Conservation (phyloP, 2,329 filamentous ascomycete species). For the Colletotrichum viniferum region DNA sequence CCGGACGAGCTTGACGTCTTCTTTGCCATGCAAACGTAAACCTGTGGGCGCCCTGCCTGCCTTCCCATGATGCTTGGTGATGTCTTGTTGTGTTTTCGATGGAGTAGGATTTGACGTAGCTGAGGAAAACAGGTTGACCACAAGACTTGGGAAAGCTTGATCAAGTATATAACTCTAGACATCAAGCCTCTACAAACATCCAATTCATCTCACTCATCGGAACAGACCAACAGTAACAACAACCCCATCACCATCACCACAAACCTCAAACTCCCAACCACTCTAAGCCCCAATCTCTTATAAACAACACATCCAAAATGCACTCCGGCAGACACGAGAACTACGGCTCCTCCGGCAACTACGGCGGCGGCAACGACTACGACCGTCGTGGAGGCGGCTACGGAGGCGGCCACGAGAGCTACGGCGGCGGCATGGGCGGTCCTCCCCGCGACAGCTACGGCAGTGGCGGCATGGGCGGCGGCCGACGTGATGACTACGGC, state of each 20-base stretch:
- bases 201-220: background rate
- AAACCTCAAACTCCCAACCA: background rate
- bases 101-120: conserved; percentile 15
- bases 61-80: background rate
- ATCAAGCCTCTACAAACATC: background rate
- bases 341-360: conserved; percentile 12
- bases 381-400: background rate
- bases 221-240: background rate
- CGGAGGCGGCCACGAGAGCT: background rate
- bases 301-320: background rate
- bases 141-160: background rate
- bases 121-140: background rate
- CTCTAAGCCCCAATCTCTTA: background rate
- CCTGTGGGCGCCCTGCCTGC: background rate
- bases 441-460: background rate
- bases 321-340: conserved; percentile 15
- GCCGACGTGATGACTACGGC: background rate
- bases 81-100: background rate
- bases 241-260: background rate
- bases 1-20: background rate
- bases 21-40: background rate
- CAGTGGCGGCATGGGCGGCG: background rate
- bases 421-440: background rate
- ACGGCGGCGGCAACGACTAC: background rate
- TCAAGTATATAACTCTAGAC: background rate